Evolutionary conservation across 306 rosid genomes (phyloP), one percentile per base, ranked within the genome.

Genomic region (Prunus kanzakura): DNA sequence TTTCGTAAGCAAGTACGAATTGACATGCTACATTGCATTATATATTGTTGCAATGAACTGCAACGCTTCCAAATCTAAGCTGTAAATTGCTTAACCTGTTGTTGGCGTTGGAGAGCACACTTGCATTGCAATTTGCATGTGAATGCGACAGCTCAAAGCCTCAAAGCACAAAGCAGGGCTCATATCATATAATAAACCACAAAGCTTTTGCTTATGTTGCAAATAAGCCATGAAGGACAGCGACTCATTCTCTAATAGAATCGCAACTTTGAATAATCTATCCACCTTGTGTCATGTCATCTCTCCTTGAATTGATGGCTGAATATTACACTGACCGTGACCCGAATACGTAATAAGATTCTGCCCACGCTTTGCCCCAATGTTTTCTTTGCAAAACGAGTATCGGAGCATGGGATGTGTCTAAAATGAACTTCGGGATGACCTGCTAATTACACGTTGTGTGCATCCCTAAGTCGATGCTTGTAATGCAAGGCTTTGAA

Each of bases 131-230:
- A 6, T n/a, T 20, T 22, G 51, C 75, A 52, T 35, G 65, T 47
- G 69, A 70, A 14, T 4, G 25, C 8, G 72, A n/a, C 55, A 70
- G 29, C 73, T 66, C 67, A 41, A 63, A 49, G 41, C 41, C 73
- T 58, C 67, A 43, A 63, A 49, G 46, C 64, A 20, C 18, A 38
- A 49, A 18, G 68, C 41, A 15, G 27, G 61, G n/a, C 30, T 3
- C 66, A 25, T 52, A 19, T 18, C 49, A 11, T 38, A 9, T 35
- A 6, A 71, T 4, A 55, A 56, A 43, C 2, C 15, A 64, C 8
- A 49, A 14, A 41, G 27, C 11, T 11, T 22, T 69, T 76, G 72
- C 73, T 76, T 25, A 56, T 41, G 63, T 77, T 32, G 70, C 70
- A 71, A 67, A 65, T 56, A 54, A 76, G 35, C 65, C 6, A 50